These are phyloP conservation scores for Boechera divaricarpa DNA, from an alignment of 345 rosid species.

Conservation along the genomic window DNA sequence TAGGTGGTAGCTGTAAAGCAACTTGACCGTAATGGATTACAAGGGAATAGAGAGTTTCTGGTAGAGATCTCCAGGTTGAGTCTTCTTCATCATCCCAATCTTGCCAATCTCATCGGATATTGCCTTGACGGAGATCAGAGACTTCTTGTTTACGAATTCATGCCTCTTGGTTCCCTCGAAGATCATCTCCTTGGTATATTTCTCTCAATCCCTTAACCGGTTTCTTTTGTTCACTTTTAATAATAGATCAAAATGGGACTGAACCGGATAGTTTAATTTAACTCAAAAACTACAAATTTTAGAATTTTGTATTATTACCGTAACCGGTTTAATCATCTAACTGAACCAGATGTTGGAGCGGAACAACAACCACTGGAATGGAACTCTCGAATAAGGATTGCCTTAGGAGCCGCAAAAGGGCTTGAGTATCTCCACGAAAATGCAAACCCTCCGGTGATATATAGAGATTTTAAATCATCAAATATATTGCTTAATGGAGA, in stretches of 20 bases:
- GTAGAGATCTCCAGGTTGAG: slow-evolving; percentile 83
- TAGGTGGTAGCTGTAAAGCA: slow-evolving; percentile 95
- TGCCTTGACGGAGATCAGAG: slow-evolving; percentile 95
- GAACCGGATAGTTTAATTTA: background rate
- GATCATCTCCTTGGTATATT: slow-evolving; percentile 80
- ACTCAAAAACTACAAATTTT: background rate
- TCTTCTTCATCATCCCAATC: slow-evolving; percentile 83
- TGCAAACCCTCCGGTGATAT: slow-evolving; percentile 87
- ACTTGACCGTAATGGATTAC: slow-evolving; percentile 89
- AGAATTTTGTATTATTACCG: background rate
- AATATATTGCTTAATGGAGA: slow-evolving; percentile 68
- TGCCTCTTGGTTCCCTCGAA: slow-evolving; percentile 89
- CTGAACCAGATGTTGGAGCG: slow-evolving; percentile 53
- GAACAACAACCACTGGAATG: slow-evolving; percentile 65
- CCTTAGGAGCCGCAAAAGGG: slow-evolving; percentile 74
- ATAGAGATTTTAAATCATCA: slow-evolving; percentile 80
- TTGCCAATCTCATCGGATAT: slow-evolving; percentile 82
- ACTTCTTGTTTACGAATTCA: slow-evolving; percentile 87
- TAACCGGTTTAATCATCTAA: background rate
- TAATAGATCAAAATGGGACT: background rate
- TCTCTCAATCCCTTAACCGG: background rate
- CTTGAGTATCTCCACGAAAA: slow-evolving; percentile 77
- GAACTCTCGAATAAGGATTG: slow-evolving; percentile 75
- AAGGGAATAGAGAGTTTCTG: slow-evolving; percentile 89
- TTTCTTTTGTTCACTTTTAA: background rate